Percentiles rank a stretch among this genome's conserved stretches.
Conservation (phyloP, 306 rosid species). For the Begonia peltatifolia region DNA sequence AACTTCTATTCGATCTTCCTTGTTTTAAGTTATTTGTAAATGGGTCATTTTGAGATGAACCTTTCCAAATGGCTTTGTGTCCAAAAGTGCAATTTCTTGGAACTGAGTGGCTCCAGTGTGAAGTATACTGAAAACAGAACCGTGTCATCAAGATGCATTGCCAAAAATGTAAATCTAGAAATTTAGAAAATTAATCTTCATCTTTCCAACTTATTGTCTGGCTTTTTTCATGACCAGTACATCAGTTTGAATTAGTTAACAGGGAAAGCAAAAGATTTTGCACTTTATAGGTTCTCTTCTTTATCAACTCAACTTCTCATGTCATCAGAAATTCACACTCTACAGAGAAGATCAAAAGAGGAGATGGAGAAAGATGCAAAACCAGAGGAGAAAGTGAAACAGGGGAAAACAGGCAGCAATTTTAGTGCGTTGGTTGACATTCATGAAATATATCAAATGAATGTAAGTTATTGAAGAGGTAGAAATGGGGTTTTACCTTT, state of each 20-base stretch:
- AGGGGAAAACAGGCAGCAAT: too few relatives aligned
- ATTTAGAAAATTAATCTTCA: neutral
- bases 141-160: neutral
- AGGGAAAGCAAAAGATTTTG: too few relatives aligned
- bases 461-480: neutral
- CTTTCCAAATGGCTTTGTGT: constrained; percentile 97
- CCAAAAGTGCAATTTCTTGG: constrained; percentile 90
- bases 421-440: too few relatives aligned
- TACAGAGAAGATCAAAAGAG: neutral
- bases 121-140: constrained; percentile 46
- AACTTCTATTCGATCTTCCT: too few relatives aligned
- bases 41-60: too few relatives aligned
- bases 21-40: too few relatives aligned
- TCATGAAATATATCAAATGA: neutral
- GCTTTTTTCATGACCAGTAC: too few relatives aligned
- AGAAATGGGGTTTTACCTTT: constrained; percentile 34
- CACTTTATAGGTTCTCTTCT: too few relatives aligned
- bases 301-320: too few relatives aligned
- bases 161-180: neutral
- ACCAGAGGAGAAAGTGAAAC: neutral
- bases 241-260: too few relatives aligned
- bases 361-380: neutral
- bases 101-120: constrained; percentile 87
- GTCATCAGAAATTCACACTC: neutral
- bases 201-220: neutral